phyloP scores from a whole-genome alignment of 2,329 filamentous ascomycete species.

The Epicoccum sorghinum region DNA sequence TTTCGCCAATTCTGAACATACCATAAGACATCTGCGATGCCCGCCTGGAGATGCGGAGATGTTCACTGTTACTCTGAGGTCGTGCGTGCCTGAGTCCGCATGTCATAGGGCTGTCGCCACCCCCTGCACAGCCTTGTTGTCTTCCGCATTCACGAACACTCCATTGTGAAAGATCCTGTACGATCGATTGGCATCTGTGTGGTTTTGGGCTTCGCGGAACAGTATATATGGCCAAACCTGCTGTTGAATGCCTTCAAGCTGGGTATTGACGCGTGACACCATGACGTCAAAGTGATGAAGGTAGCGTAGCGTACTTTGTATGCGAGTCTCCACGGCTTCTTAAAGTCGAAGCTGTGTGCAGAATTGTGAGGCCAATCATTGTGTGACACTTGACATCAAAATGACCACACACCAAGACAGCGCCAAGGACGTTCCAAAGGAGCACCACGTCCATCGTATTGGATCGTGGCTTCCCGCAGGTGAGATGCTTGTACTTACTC shows the following conservation, averaged over 20 bases:
- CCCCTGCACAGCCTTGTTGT: too few relatives aligned
- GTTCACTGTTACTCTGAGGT: background rate
- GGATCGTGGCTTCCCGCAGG: slow-evolving; percentile 13
- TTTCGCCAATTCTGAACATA: background rate
- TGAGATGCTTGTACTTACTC: background rate
- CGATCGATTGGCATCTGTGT: background rate
- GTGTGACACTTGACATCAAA: background rate
- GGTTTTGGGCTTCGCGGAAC: background rate
- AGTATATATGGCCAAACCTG: background rate
- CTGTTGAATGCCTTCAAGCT: background rate
- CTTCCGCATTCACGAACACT: too few relatives aligned
- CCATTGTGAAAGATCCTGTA: too few relatives aligned
- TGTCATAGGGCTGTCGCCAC: too few relatives aligned
- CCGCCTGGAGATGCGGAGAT: background rate
- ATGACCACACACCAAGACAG: slow-evolving; percentile 21
- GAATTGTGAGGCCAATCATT: background rate
- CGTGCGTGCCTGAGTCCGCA: background rate
- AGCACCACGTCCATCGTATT: slow-evolving; percentile 27
- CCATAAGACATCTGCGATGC: background rate
- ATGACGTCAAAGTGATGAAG: slow-evolving; percentile 14
- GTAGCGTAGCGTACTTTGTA: too few relatives aligned
- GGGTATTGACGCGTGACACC: too few relatives aligned
- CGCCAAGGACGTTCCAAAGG: slow-evolving; percentile 21
- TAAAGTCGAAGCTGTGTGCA: background rate
- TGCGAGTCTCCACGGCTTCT: background rate